Conservation (phyloP, 768 basidiomycete species). For the Chalciporus pseudorubinellus region DNA sequence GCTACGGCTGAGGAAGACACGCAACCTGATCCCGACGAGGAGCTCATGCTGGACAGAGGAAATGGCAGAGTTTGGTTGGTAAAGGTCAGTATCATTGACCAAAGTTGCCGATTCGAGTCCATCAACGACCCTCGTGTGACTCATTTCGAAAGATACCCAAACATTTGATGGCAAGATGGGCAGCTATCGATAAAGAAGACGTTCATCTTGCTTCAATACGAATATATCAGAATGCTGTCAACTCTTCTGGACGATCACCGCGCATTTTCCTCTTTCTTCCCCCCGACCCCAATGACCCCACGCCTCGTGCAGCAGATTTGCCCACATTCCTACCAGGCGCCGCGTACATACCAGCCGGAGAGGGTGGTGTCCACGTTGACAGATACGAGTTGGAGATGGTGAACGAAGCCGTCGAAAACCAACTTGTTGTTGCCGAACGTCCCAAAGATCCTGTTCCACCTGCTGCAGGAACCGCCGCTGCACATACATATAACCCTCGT, state of each 20-base stretch:
- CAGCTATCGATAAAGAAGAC: slow-evolving; percentile 68
- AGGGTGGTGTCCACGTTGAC: slow-evolving; percentile 41
- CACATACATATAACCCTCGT: slow-evolving; percentile 48
- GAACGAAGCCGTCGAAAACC: slow-evolving; percentile 79
- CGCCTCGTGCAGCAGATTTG: slow-evolving; percentile 20
- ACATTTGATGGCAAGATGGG: slow-evolving; percentile 84
- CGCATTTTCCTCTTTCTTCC: slow-evolving; percentile 69
- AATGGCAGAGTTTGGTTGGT: slow-evolving; percentile 82
- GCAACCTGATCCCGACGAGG: slow-evolving; percentile 79
- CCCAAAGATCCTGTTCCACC: slow-evolving; percentile 58
- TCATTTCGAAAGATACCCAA: slow-evolving; percentile 65
- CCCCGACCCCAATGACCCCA: slow-evolving; percentile 49
- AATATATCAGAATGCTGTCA: slow-evolving; percentile 58
- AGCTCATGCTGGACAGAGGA: slow-evolving; percentile 73
- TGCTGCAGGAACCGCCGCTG: slow-evolving; percentile 35
- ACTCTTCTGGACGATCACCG: slow-evolving; percentile 45
- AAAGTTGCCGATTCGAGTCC: background rate
- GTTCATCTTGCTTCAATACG: slow-evolving; percentile 83
- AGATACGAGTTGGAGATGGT: slow-evolving; percentile 89
- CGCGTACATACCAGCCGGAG: slow-evolving; percentile 30
- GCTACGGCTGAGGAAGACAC: slow-evolving; percentile 52
- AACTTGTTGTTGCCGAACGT: slow-evolving; percentile 80
- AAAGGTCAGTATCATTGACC: slow-evolving; percentile 54
- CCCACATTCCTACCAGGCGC: slow-evolving; percentile 30
- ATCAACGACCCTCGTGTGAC: slow-evolving; percentile 1